phyloP scores from a whole-genome alignment of 495 filamentous ascomycete species.

The Letharia columbiana region DNA sequence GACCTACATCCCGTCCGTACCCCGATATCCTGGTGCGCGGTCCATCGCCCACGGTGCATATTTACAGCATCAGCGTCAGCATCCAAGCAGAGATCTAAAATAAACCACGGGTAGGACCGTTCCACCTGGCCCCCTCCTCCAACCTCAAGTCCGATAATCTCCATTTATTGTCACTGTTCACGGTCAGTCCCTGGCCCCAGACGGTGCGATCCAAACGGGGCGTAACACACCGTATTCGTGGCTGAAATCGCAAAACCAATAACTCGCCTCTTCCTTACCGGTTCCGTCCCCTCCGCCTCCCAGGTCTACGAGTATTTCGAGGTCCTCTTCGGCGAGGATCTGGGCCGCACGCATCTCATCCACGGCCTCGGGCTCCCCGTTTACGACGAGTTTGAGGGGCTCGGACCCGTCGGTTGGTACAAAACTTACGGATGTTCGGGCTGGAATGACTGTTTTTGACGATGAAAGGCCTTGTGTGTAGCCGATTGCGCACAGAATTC shows the following conservation, averaged over 20 bases:
- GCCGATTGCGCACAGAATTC: slow-evolving; percentile 89
- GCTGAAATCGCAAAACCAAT: slow-evolving; percentile 97
- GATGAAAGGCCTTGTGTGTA: slow-evolving; percentile 65
- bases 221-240: slow-evolving; percentile 70
- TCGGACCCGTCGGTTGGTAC: slow-evolving; percentile 74
- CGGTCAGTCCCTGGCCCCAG: slow-evolving; percentile 3
- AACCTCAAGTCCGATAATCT: slow-evolving; percentile 58
- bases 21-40: background rate
- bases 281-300: slow-evolving; percentile 41
- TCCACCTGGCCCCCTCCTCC: background rate
- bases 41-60: background rate
- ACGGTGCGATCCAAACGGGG: slow-evolving; percentile 14
- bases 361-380: slow-evolving; percentile 87
- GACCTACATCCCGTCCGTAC: background rate
- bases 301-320: slow-evolving; percentile 70
- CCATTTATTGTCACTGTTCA: slow-evolving; percentile 67
- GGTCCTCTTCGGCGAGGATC: slow-evolving; percentile 78
- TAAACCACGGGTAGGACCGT: background rate
- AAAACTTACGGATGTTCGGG: slow-evolving; percentile 86
- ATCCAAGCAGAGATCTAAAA: background rate
- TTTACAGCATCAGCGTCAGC: background rate
- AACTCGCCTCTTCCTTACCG: slow-evolving; percentile 66
- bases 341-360: slow-evolving; percentile 67
- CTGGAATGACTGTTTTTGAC: slow-evolving; percentile 58
- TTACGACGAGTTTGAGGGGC: slow-evolving; percentile 74